Evolutionary conservation across 768 basidiomycete genomes (phyloP), one percentile per base, ranked within the genome.

Genomic region (Tulasnella sp.): DNA sequence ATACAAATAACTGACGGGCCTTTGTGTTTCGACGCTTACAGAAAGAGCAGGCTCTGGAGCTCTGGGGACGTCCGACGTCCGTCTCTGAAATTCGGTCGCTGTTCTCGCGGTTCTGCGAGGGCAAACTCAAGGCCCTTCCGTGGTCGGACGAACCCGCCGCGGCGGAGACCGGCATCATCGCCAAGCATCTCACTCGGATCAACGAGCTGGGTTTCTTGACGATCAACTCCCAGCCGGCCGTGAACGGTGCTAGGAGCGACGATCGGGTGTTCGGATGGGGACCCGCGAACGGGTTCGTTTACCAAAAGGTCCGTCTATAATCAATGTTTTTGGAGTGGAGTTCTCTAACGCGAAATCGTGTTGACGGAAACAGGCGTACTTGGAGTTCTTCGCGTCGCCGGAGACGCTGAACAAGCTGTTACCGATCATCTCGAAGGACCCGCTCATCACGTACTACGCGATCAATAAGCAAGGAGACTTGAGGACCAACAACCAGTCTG

Each of bases 151-250:
- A 92, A 70, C 87, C 87, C n/a, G 87, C 92, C 32, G 88, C 92
- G 22, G 83, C 82, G 62, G 97, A 99, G 81, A 98, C 94, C 0
- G 81, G 84, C 3, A 84, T 89, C 64, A 98, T 99, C 77, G 82
- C 92, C 9, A 80, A 84, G 52, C 86, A 91, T 75, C 86, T 99
- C 4, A 87, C 92, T 41, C 86, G 86, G 79, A 88, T 98, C 83
- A 99, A 98, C 79, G 86, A 88, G 68, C 82, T 92, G 19, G 97
- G 97, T 1, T 99, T 95, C 84, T 81, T 98, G 76, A 98, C 94
- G 1, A 98, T 98, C 83, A 98, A 98, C 81, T 95, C 93, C 29
- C 95, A 98, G 79, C 95, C 95, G 11, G 95, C 94, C 2, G 95
- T 98, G 36, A 92, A 96, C 77, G 95, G 94, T 63, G 91, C 86